Percentiles rank a stretch among this genome's conserved stretches.
phyloP scores from a whole-genome alignment of 306 rosid species.

The Medicago arabica region DNA sequence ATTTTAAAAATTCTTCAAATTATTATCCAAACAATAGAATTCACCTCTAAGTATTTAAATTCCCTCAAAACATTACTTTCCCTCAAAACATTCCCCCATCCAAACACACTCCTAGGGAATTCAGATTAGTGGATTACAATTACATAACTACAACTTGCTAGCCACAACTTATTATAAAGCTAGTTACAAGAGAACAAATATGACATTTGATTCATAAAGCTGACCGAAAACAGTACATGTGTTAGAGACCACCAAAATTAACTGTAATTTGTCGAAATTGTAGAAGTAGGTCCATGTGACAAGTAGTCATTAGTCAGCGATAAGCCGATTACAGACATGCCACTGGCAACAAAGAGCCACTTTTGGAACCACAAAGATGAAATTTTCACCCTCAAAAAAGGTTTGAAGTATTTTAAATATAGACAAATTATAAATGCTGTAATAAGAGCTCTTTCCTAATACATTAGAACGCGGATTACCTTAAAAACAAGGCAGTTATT shows the following conservation, averaged over 20 bases:
- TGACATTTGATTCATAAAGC: background rate
- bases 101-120: too few species aligned
- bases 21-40: too few species aligned
- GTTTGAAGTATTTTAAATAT: background rate
- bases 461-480: constrained; percentile 53
- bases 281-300: constrained; percentile 1
- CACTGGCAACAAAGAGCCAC: background rate
- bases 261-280: background rate
- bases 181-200: background rate
- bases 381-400: background rate
- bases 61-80: too few species aligned
- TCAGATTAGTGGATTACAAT: background rate
- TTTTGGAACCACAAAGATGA: constrained; percentile 18
- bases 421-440: constrained; percentile 3
- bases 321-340: background rate
- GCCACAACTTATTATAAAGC: background rate
- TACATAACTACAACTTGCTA: background rate
- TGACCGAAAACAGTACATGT: background rate
- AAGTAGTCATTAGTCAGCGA: background rate
- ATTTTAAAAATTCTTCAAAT: too few species aligned
- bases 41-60: too few species aligned
- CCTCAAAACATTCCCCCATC: too few species aligned
- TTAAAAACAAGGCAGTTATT: constrained; percentile 83
- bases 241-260: background rate
- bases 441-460: constrained; percentile 7